Evolutionary conservation across 2,329 filamentous ascomycete genomes (phyloP), one percentile per base, ranked within the genome.

Genomic region (Fusarium incarnatum): DNA sequence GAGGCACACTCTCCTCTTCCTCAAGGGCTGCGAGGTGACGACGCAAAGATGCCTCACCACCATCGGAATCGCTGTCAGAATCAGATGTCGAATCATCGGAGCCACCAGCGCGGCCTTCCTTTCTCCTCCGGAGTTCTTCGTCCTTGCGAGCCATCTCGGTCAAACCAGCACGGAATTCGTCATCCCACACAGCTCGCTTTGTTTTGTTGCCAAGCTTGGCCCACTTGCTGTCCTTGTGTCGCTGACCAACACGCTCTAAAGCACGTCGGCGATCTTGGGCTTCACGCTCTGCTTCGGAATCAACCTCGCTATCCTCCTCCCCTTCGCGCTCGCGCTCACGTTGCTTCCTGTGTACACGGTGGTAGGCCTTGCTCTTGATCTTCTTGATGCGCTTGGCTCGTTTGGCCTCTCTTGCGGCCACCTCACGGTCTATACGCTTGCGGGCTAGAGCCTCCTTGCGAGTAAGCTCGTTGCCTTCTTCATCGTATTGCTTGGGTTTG

Each of bases 291-390:
- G 87, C 89, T 22, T 91, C 88, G 1, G 91, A 92, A 71, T 89
- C 88, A 25, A 88, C 83, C 72, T 87, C 86, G 23, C 87, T 87
- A 13, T 86, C 86, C 53, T 86, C 88, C 20, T 84, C 85, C 80
- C 86, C 77, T 84, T 82, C 78, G 89, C 79, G 65, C n/a, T 88
- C 79, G 58, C 86, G 83, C 71, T 86, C 80, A 73, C 84, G 75
- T 79, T 90, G 92, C 77, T 92, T 97, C 40, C 95, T 90, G 80
- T 98, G 95, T 16, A 98, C 91, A 46, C 94, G 91, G 58, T 95
- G 92, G 78, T 97, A 99, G 1, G 94, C 89, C 80, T 98, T 99
- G 78, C 93, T 97, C 86, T 99, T 99, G 83, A 99, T 99, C 84
- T 98, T 98, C 83, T 98, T 97, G 81, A 99, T 94, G 25, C 96